Evolutionary conservation across 129 eudicot species (phyloP).

Genomic region (Flaveria linearis): DNA sequence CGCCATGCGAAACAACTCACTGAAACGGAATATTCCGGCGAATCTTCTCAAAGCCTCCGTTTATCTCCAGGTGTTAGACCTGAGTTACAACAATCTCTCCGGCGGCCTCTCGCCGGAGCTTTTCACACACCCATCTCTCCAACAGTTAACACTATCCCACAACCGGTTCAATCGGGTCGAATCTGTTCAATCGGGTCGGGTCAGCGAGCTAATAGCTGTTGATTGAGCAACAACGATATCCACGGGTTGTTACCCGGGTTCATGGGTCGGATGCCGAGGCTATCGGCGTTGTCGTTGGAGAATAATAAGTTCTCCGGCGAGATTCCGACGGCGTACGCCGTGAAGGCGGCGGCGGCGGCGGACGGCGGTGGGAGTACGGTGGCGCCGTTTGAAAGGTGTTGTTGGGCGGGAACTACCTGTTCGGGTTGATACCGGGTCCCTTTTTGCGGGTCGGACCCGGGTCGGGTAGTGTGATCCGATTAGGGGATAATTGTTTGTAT

Average conservation of each 20-base stretch:
- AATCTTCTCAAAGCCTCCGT: slow-evolving; percentile 17
- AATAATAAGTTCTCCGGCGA: slow-evolving; percentile 69
- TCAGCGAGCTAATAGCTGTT: slow-evolving; percentile 68
- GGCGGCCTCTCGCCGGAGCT: slow-evolving; percentile 65
- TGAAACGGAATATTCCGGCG: slow-evolving; percentile 52
- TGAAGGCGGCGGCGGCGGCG: slow-evolving; percentile 49
- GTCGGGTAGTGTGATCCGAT: slow-evolving; percentile 45
- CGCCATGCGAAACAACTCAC: slow-evolving; percentile 54
- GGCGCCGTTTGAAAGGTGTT: slow-evolving; percentile 69
- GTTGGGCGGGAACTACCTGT: slow-evolving; percentile 84
- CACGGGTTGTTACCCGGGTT: slow-evolving; percentile 75
- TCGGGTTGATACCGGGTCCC: slow-evolving; percentile 80
- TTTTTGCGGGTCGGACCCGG: slow-evolving; percentile 60
- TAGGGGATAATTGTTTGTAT: slow-evolving; percentile 82
- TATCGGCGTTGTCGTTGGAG: slow-evolving; percentile 67
- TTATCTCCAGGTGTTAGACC: slow-evolving; percentile 72
- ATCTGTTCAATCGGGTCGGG: slow-evolving; percentile 32
- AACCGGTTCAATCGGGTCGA: slow-evolving; percentile 53
- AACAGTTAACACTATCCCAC: slow-evolving; percentile 65
- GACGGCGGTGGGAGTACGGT: slow-evolving; percentile 35
- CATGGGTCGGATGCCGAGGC: slow-evolving; percentile 71
- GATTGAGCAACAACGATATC: slow-evolving; percentile 71
- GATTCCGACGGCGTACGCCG: slow-evolving; percentile 71
- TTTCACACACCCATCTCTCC: slow-evolving; percentile 68
- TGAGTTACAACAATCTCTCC: slow-evolving; percentile 68